Conservation (phyloP, 495 filamentous ascomycete species). For the Saxispiralis lemnorum region DNA sequence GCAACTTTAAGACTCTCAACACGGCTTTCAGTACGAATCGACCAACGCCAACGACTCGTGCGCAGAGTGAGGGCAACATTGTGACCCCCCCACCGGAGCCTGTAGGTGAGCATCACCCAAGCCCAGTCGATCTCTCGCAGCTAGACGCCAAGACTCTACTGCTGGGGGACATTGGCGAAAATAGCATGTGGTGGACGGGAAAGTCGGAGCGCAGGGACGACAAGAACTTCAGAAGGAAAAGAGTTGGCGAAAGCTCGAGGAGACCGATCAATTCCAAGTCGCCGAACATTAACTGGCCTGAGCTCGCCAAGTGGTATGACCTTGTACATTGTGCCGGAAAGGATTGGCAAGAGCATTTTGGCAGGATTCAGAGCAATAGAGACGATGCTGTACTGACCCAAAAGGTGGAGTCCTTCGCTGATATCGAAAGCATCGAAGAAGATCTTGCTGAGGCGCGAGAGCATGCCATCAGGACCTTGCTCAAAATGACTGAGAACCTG, state of each 20-base stretch:
- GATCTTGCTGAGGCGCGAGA: constrained; percentile 48
- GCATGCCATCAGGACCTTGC: constrained; percentile 48
- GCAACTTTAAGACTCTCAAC: constrained; percentile 53
- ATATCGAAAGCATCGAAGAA: constrained; percentile 29
- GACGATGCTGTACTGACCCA: constrained; percentile 15
- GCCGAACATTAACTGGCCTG: constrained; percentile 61
- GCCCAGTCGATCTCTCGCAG: constrained; percentile 28
- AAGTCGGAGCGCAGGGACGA: constrained; percentile 27
- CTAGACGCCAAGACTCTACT: constrained; percentile 64
- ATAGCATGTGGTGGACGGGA: constrained; percentile 71
- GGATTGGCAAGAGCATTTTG: constrained; percentile 37
- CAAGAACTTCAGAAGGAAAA: constrained; percentile 17
- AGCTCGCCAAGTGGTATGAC: constrained; percentile 58
- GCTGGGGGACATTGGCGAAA: constrained; percentile 65
- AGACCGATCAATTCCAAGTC: constrained; percentile 38
- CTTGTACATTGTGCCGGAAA: constrained; percentile 47
- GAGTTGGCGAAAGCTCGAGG: constrained; percentile 2
- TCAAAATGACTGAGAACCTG: constrained; percentile 70
- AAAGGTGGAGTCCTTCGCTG: constrained; percentile 14
- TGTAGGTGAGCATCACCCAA: background rate
- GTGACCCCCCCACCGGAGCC: constrained; percentile 15
- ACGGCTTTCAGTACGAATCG: constrained; percentile 42
- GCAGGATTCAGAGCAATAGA: constrained; percentile 21
- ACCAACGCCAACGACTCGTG: constrained; percentile 21
- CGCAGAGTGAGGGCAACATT: constrained; percentile 28